Conservation (phyloP, 257 asterid genomes). For the Solanum appendiculatum region DNA sequence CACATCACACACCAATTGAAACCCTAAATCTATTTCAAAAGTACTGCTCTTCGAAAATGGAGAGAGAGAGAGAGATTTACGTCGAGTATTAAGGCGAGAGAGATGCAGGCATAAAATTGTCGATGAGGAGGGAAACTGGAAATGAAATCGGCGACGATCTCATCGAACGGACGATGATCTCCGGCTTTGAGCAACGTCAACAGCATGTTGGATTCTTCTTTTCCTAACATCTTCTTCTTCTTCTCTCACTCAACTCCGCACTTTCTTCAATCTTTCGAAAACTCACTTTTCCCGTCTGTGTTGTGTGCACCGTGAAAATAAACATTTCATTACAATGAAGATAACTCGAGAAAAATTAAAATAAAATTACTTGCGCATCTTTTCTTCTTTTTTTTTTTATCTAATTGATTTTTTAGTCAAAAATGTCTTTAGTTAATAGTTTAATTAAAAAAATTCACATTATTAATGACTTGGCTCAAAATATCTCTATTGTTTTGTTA, state of each 20-base stretch:
- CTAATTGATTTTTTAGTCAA: neutral
- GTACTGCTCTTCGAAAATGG: neutral
- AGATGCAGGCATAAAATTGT: constrained; percentile 55
- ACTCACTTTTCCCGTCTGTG: no score
- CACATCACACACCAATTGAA: neutral
- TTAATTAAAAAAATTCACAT: neutral
- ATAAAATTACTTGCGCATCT: neutral
- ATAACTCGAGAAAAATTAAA: neutral
- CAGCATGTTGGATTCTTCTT: constrained; percentile 22
- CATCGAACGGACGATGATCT: constrained; percentile 51
- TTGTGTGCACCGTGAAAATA: neutral
- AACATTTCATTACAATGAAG: neutral
- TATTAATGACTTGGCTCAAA: neutral
- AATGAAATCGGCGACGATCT: constrained; percentile 54
- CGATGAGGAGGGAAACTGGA: constrained; percentile 38
- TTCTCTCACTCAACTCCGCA: neutral
- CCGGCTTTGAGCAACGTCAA: constrained; percentile 54
- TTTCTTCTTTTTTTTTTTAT: neutral
- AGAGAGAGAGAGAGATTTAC: constrained; percentile 14
- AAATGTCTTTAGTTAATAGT: no score
- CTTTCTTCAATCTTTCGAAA: neutral
- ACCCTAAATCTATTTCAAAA: neutral
- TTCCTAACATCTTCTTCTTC: constrained; percentile 18
- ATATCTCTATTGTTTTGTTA: neutral
- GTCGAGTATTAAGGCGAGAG: constrained; percentile 55